Percentiles rank a stretch among this genome's conserved stretches.
These are phyloP conservation scores for Phytophthora sansomeana DNA, from an alignment of 352 stramenopile genomes.

Conservation along the genomic window DNA sequence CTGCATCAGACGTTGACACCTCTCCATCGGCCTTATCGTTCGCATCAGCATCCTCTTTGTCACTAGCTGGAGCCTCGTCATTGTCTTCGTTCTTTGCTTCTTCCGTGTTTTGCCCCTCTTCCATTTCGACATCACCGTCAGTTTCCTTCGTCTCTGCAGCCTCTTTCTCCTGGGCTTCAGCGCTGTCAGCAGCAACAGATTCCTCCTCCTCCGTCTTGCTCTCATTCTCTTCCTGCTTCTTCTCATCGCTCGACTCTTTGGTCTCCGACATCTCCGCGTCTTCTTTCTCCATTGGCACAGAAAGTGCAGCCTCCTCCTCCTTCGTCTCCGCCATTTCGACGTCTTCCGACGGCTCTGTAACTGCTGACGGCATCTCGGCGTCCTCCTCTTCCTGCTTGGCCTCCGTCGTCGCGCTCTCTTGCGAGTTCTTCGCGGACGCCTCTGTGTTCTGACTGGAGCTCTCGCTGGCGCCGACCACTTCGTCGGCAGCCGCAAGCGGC, in stretches of 20 bases:
- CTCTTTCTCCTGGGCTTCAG: not conserved
- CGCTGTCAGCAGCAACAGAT: not conserved
- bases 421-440: slow-evolving; percentile 14
- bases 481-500: slow-evolving; percentile 9
- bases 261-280: slow-evolving; percentile 5
- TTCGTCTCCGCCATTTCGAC: slow-evolving; percentile 27
- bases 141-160: not conserved
- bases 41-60: not conserved
- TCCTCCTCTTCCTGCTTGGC: slow-evolving; percentile 19
- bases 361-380: slow-evolving; percentile 8
- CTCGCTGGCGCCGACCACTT: slow-evolving; percentile 21
- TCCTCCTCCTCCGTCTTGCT: slow-evolving; percentile 11
- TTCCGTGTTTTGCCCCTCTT: slow-evolving; percentile 3
- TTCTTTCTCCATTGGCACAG: not conserved
- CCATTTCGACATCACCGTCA: slow-evolving; percentile 24
- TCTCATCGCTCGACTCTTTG: slow-evolving; percentile 6
- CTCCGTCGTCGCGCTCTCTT: slow-evolving; percentile 11
- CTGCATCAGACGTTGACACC: not conserved
- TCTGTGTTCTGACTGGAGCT: slow-evolving; percentile 26
- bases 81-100: slow-evolving; percentile 18
- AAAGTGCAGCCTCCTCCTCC: not conserved
- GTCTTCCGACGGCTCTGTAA: slow-evolving; percentile 6
- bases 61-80: not conserved
- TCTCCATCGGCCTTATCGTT: not conserved
- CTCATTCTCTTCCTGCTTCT: slow-evolving; percentile 3